phyloP scores from a whole-genome alignment of 495 filamentous ascomycete species.

The Bryoglossum gracile region DNA sequence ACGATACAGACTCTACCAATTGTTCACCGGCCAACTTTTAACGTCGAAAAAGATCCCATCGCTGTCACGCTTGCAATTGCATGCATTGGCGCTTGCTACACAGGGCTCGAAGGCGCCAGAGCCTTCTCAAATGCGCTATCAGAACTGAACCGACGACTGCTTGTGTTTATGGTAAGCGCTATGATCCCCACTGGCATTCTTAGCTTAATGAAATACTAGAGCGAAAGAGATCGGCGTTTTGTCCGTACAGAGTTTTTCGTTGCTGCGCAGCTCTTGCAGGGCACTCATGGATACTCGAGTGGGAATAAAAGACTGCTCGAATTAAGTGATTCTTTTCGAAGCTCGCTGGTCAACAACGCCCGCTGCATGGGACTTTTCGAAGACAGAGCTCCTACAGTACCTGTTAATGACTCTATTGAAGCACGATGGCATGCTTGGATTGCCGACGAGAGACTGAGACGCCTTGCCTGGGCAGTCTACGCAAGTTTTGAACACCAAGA shows the following conservation, averaged over 20 bases:
- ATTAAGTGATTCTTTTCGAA: neutral
- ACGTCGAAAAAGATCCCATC: too few relatives aligned
- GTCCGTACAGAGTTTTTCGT: neutral
- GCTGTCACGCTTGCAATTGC: too few relatives aligned
- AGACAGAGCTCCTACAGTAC: neutral
- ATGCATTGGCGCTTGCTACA: too few relatives aligned
- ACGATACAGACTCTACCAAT: too few relatives aligned
- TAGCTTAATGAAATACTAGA: neutral
- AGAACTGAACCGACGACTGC: too few relatives aligned
- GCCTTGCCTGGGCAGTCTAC: slow-evolving; percentile 1
- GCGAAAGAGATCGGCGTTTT: neutral
- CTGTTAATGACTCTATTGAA: neutral
- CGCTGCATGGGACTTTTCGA: slow-evolving; percentile 3
- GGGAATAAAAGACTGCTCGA: slow-evolving; percentile 1
- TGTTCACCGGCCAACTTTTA: too few relatives aligned
- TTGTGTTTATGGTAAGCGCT: too few relatives aligned
- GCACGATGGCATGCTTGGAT: slow-evolving; percentile 1
- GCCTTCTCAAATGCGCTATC: too few relatives aligned
- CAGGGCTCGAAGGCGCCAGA: too few relatives aligned
- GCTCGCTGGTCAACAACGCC: neutral
- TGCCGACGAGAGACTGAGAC: neutral
- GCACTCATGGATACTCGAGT: neutral
- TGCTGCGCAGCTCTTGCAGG: neutral
- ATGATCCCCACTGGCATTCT: too few relatives aligned
- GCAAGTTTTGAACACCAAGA: neutral